Base-by-base conservation (phyloP, 148 eudicot genomes). In the Chenopodium berlandieri region DNA sequence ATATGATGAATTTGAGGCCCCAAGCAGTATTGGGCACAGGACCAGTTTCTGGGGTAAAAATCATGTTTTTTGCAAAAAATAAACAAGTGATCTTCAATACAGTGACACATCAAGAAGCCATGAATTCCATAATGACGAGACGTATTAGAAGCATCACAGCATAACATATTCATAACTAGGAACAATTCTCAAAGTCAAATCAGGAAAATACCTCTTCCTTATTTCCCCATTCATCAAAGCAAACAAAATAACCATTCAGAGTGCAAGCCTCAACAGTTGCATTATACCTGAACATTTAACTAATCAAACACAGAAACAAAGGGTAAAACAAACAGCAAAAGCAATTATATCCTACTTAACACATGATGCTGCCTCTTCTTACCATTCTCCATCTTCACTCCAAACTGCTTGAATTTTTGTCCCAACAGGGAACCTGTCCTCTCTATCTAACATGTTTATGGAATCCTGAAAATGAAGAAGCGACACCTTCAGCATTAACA, bases 361-460 rank as follows among this genome's bases (percentile, higher is more conserved):
- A 71, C 31, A 79, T 46, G 80, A 60, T 81, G 64, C 13, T 52
- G 56, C 23, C 40, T 73, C 25, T 68, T 78, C 84, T 75, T 84
- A 96, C 99, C 99, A 96, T 83, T 96, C 99, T 78, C 99, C 99
- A 80, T 96, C 99, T 84, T 92, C 97, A 86, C 99, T 96, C 89
- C 89, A 96, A 81, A 96, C 98, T 60, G 98, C 98, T 86, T 91
- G 99, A 87, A 96, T 91, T 87, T 94, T 94, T 25, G 91, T 88
- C 30, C 95, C 98, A 79, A 96, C 81, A 40, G 94, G 93, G 80
- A 88, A 83, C 74, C 83, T 94, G 77, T 91, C 89, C 54, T 91
- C 88, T 83, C 86, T 78, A 84, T 85, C 90, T 74, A 80, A 71
- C 58, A 73, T 13, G 77, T 74, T 52, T 37, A 27, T 75, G 83